Evolutionary conservation across 2,329 filamentous ascomycete genomes (phyloP).

Genomic region (Trichoderma sp.): DNA sequence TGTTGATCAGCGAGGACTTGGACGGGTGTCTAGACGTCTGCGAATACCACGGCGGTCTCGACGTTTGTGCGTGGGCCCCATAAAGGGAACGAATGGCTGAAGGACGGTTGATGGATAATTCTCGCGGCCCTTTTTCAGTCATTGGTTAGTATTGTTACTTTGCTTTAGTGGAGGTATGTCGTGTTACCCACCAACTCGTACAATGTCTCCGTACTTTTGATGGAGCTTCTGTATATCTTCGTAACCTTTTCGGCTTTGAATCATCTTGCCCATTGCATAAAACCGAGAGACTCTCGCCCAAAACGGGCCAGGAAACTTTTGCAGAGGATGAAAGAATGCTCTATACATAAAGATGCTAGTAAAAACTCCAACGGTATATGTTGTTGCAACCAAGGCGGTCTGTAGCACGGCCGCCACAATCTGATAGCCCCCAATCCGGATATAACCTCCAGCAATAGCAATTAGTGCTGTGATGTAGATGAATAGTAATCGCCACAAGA

Average conservation of each 20-base stretch:
- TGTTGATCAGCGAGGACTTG: slow-evolving; percentile 34
- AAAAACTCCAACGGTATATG: slow-evolving; percentile 17
- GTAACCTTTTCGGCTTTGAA: slow-evolving; percentile 28
- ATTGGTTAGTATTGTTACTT: background rate
- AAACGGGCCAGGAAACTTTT: slow-evolving; percentile 33
- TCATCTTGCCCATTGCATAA: slow-evolving; percentile 20
- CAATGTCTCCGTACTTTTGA: slow-evolving; percentile 34
- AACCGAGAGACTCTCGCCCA: slow-evolving; percentile 30
- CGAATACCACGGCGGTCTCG: background rate
- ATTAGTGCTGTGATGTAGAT: background rate
- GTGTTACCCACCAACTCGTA: slow-evolving; percentile 30
- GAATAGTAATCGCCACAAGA: background rate
- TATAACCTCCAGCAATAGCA: background rate
- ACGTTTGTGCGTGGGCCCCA: background rate
- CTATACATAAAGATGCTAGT: slow-evolving; percentile 29
- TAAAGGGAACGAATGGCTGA: background rate
- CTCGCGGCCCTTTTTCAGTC: background rate
- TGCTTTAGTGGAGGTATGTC: background rate
- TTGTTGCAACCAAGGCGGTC: background rate
- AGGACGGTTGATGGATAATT: background rate
- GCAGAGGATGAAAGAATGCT: slow-evolving; percentile 30
- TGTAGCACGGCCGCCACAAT: background rate
- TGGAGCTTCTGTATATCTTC: slow-evolving; percentile 33
- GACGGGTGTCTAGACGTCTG: slow-evolving; percentile 29
- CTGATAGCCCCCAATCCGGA: background rate